Conservation (phyloP, 441 rosid species). For the Melastoma candidum region DNA sequence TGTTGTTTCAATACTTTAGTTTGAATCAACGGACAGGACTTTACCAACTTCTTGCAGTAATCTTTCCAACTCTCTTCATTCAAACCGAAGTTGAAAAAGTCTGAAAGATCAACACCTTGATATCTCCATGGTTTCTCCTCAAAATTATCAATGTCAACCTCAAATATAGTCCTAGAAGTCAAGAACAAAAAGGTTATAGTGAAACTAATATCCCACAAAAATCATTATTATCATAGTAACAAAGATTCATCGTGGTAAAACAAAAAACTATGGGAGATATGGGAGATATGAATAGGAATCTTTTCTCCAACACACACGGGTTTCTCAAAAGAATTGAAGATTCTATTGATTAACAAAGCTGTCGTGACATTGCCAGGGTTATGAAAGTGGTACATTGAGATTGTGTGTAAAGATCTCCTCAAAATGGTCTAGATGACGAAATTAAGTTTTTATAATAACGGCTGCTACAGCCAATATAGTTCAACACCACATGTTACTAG, state of each 20-base stretch:
- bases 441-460: too few species aligned
- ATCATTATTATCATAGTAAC: too few species aligned
- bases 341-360: too few species aligned
- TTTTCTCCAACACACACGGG: too few species aligned
- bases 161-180: conserved; percentile 35
- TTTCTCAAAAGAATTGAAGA: too few species aligned
- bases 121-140: conserved; percentile 44
- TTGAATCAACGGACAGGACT: conserved; percentile 5
- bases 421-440: too few species aligned
- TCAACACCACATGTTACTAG: not conserved
- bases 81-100: conserved; percentile 49
- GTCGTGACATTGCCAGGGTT: too few species aligned
- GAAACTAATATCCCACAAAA: not conserved
- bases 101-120: conserved; percentile 34
- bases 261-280: too few species aligned
- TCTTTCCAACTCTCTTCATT: conserved; percentile 46
- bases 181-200: conserved; percentile 11
- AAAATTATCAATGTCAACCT: conserved; percentile 36
- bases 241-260: too few species aligned
- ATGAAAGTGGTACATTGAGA: too few species aligned
- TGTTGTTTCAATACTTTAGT: not conserved
- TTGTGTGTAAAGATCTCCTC: too few species aligned
- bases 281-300: too few species aligned
- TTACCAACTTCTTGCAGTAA: conserved; percentile 42
- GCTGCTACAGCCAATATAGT: not conserved